Evolutionary conservation across 2,329 filamentous ascomycete species (phyloP), one percentile per base, ranked within the genome.

Genomic region (Colletotrichum incanum): DNA sequence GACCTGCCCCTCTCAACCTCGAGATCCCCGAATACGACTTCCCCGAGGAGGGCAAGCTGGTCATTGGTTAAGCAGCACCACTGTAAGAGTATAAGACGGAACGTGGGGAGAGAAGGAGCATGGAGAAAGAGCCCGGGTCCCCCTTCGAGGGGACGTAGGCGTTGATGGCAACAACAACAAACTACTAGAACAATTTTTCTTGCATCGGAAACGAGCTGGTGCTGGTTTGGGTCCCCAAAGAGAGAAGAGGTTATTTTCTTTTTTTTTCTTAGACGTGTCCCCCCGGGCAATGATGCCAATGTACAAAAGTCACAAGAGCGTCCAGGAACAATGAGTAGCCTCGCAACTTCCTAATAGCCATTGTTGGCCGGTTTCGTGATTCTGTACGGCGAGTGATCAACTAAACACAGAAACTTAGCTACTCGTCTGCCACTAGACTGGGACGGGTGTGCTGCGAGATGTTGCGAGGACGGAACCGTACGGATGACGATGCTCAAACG

Each of bases 1-100:
- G 96, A 77, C 96, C 96, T 75, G 96, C 96, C 74, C 96, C 96
- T 77, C 91, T 99, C 81, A 99, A 99, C 90, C 92, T 99, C 82
- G 96, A 98, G 88, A 92, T 98, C 77, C 96, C 96, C 77, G 84
- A 86, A 80, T 98, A 98, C 89, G 94, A 94, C 80, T 98, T 99
- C 91, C 92, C 94, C 75, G 93, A 96, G 83, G 96, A 98, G 16
- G 92, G 90, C 82, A 92, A 92, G 86, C 88, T 99, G 78, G 85
- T 98, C 78, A 97, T 99, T 86, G 96, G 96, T 93, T 99, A 96
- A 89, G 82, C 73, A 69, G 74, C 56, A 39, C 31, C 63, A 59
- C 43, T 74, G 73, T 74, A 74, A 49, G 71, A 74, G 41, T 74
- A 74, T 58, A 34, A 64, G 64, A 68, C 45, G 67, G 50, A 62